Evolutionary conservation across 257 asterid species (phyloP).

Genomic region (Primulina huaijiensis): DNA sequence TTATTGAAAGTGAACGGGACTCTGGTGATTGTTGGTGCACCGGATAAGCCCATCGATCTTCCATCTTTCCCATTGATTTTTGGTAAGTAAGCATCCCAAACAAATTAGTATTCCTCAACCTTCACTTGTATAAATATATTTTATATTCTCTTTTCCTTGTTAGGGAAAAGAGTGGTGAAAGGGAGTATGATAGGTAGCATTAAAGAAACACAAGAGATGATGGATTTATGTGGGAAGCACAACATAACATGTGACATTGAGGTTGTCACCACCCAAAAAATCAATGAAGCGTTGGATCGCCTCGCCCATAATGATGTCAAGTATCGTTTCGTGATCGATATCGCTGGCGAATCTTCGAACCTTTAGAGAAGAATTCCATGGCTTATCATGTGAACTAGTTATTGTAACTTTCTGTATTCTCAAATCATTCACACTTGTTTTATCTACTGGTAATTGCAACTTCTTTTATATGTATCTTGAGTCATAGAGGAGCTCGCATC

Average conservation of each 20-base stretch:
- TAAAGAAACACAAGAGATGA: constrained; percentile 83
- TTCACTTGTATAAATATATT: neutral
- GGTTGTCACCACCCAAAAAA: constrained; percentile 39
- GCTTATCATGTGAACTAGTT: neutral
- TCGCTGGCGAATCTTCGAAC: constrained; percentile 38
- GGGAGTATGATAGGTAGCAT: constrained; percentile 82
- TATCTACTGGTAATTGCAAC: too few relatives aligned
- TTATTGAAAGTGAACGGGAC: constrained; percentile 75
- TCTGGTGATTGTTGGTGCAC: constrained; percentile 72
- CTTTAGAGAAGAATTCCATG: constrained; percentile 14
- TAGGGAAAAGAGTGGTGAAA: constrained; percentile 80
- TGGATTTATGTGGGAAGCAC: constrained; percentile 64
- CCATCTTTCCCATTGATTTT: constrained; percentile 75
- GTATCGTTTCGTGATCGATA: constrained; percentile 79
- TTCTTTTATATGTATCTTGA: too few relatives aligned
- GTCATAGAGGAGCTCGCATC: too few relatives aligned
- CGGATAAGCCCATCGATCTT: constrained; percentile 71
- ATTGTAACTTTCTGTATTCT: too few relatives aligned
- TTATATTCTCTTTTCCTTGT: neutral
- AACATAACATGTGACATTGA: constrained; percentile 72
- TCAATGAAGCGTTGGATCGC: constrained; percentile 65
- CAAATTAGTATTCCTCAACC: neutral
- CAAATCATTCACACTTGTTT: too few relatives aligned
- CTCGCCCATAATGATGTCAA: constrained; percentile 72
- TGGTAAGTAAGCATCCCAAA: constrained; percentile 32